phyloP scores from a whole-genome alignment of 2,329 filamentous ascomycete genomes.

The Amesomyces nigricolor region DNA sequence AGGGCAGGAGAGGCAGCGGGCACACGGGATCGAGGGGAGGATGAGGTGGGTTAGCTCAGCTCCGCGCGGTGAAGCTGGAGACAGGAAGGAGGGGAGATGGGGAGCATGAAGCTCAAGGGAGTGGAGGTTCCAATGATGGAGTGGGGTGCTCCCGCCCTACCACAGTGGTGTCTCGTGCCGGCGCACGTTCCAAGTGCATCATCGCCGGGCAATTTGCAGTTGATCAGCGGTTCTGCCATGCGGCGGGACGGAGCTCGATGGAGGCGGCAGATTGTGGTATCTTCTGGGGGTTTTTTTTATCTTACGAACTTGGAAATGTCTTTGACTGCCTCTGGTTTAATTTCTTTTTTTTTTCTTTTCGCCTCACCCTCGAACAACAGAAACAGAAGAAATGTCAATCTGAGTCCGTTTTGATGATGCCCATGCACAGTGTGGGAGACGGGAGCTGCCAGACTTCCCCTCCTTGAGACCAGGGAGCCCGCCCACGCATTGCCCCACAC shows the following conservation, averaged over 20 bases:
- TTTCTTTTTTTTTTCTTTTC: not conserved
- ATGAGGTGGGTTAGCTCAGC: not conserved
- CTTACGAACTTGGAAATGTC: too few species aligned
- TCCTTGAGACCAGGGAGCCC: conserved; percentile 16
- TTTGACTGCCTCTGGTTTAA: not conserved
- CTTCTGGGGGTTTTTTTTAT: not conserved
- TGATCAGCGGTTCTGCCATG: conserved; percentile 3
- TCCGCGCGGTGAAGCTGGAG: conserved; percentile 1
- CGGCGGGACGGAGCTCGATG: too few species aligned
- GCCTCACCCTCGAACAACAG: not conserved
- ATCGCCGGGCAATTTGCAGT: conserved; percentile 12
- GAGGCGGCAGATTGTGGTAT: not conserved
- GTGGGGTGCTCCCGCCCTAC: conserved; percentile 27
- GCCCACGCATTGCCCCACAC: conserved; percentile 20
- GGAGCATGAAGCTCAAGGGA: conserved; percentile 25
- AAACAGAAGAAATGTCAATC: not conserved
- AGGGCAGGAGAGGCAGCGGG: not conserved
- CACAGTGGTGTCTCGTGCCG: conserved; percentile 2
- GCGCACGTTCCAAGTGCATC: conserved; percentile 18
- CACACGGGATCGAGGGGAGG: conserved; percentile 9
- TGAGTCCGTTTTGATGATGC: conserved; percentile 2
- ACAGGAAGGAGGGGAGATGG: conserved; percentile 15
- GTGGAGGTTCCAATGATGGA: conserved; percentile 17
- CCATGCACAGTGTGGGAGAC: conserved; percentile 3
- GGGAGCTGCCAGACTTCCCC: conserved; percentile 12